Evolutionary conservation across 2,329 filamentous ascomycete species (phyloP).

Genomic region (Epichloe gansuensis): DNA sequence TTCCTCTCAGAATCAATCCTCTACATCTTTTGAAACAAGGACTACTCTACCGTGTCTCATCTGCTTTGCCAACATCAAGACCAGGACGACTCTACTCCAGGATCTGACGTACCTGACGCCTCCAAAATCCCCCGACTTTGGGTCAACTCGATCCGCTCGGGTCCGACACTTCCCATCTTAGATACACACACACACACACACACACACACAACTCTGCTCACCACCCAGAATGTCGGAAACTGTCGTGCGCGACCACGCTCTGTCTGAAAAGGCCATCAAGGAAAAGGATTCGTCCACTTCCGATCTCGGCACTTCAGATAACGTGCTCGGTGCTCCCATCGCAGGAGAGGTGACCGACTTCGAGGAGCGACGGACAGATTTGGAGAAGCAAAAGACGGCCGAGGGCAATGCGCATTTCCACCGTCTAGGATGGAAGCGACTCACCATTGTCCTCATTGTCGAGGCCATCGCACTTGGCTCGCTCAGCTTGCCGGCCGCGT

Average conservation of each 20-base stretch:
- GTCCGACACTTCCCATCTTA: too few species aligned
- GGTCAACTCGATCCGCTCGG: too few species aligned
- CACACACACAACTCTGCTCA: not conserved
- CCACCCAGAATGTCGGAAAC: slow-evolving; percentile 3
- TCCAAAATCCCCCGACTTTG: too few species aligned
- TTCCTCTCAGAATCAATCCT: not conserved
- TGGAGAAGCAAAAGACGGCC: slow-evolving; percentile 33
- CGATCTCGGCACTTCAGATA: slow-evolving; percentile 11
- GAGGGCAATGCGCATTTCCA: slow-evolving; percentile 36
- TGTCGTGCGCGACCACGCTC: slow-evolving; percentile 4
- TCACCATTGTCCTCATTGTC: slow-evolving; percentile 42
- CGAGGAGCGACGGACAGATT: slow-evolving; percentile 22
- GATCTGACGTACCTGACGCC: too few species aligned
- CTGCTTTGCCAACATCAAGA: not conserved
- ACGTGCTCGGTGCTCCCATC: slow-evolving; percentile 15
- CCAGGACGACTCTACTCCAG: too few species aligned
- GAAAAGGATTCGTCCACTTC: slow-evolving; percentile 6
- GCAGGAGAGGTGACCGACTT: slow-evolving; percentile 26
- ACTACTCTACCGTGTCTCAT: not conserved
- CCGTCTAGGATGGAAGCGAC: slow-evolving; percentile 42
- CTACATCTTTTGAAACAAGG: not conserved
- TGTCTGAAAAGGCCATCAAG: not conserved
- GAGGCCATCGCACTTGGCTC: slow-evolving; percentile 43
- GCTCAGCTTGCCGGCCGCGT: slow-evolving; percentile 37
- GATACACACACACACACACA: too few species aligned